These are phyloP conservation scores for Cladosporium sp. DNA, from an alignment of 2,329 filamentous ascomycete species.

Conservation along the genomic window DNA sequence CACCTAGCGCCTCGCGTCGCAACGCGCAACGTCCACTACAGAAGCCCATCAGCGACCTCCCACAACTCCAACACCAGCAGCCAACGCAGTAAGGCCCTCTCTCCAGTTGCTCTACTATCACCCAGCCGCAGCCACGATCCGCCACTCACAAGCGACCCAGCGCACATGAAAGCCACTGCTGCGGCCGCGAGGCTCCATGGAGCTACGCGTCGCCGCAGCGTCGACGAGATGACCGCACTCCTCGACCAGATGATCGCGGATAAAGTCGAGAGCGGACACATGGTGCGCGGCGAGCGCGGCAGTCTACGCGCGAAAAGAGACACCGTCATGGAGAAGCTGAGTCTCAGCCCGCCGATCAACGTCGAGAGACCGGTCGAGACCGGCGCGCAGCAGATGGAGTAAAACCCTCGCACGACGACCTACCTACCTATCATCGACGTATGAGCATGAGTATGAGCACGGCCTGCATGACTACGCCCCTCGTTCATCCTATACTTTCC, in stretches of 20 bases:
- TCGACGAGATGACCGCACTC: constrained; percentile 91
- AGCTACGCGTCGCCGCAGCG: constrained; percentile 55
- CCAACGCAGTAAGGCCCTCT: constrained; percentile 33
- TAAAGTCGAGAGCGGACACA: constrained; percentile 73
- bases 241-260: constrained; percentile 96
- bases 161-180: constrained; percentile 8
- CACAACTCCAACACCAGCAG: constrained; percentile 29
- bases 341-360: constrained; percentile 6
- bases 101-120: constrained; percentile 32
- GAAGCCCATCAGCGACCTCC: constrained; percentile 27
- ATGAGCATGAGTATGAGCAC: not conserved
- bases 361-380: not conserved
- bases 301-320: constrained; percentile 56
- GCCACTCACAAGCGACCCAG: constrained; percentile 1
- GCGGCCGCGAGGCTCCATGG: constrained; percentile 13
- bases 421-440: not conserved
- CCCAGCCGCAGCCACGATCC: constrained; percentile 14
- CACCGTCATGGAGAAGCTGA: constrained; percentile 29
- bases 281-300: constrained; percentile 66
- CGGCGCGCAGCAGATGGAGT: constrained; percentile 10
- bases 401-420: not conserved
- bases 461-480: not conserved
- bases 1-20: not conserved
- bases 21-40: constrained; percentile 24
- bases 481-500: not conserved